phyloP scores from a whole-genome alignment of 257 asterid genomes.

The Salvia hispanica region DNA sequence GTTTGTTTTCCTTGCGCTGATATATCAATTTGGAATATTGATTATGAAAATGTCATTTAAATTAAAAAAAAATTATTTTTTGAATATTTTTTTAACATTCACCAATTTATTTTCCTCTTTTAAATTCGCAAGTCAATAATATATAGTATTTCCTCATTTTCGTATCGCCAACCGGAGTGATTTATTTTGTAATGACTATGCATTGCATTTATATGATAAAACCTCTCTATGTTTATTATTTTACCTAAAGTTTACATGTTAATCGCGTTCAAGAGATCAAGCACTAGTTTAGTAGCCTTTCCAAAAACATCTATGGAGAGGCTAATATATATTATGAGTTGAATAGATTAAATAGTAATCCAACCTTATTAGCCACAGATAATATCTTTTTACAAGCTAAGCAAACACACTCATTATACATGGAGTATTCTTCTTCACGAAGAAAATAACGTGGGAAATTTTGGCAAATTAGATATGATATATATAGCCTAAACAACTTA shows the following conservation, averaged over 20 bases:
- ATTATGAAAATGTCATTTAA: too few species aligned
- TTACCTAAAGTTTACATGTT: too few species aligned
- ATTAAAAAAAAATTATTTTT: neutral
- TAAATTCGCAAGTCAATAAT: too few species aligned
- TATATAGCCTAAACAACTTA: neutral
- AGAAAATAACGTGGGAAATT: conserved; percentile 1
- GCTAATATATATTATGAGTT: neutral
- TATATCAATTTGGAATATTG: too few species aligned
- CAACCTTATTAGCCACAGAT: neutral
- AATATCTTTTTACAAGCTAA: neutral
- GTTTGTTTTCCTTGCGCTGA: too few species aligned
- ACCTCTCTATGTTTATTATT: too few species aligned
- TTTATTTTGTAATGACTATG: too few species aligned
- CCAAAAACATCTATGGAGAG: neutral
- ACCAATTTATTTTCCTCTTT: too few species aligned
- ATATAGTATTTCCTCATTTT: neutral
- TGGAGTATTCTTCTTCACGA: neutral
- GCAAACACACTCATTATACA: neutral
- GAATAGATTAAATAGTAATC: neutral
- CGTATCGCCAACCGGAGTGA: neutral
- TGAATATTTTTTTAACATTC: neutral
- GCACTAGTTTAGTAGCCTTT: neutral
- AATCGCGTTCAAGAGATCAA: too few species aligned
- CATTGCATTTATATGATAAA: too few species aligned
- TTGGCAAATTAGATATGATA: neutral